A percentile compares a stretch with the other conserved stretches of the same genome.
phyloP scores from a whole-genome alignment of 176 grass and related monocot species.

The Alloteropsis semialata region DNA sequence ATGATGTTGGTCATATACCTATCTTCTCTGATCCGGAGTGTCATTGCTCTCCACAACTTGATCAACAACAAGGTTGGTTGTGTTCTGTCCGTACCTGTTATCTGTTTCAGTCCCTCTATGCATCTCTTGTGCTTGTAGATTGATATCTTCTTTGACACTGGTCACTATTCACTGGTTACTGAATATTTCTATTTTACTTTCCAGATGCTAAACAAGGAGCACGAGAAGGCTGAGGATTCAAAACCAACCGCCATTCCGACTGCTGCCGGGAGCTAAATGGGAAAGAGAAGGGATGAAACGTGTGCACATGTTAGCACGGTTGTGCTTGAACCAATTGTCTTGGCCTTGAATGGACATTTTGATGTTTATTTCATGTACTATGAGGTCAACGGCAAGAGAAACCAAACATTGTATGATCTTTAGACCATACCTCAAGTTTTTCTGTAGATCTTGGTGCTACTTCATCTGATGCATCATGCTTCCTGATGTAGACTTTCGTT shows the following conservation, averaged over 20 bases:
- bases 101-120: not conserved
- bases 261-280: conserved; percentile 50
- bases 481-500: not conserved
- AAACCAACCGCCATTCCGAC: conserved; percentile 45
- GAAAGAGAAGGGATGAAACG: not conserved
- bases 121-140: not conserved
- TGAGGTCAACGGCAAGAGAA: conserved; percentile 37
- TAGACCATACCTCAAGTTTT: conserved; percentile 27
- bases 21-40: conserved; percentile 89
- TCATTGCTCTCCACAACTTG: conserved; percentile 95
- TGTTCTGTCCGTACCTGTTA: not conserved
- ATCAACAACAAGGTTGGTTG: conserved; percentile 90
- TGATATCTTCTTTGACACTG: not conserved
- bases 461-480: conserved; percentile 6
- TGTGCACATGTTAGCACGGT: conserved; percentile 31
- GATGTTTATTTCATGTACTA: conserved; percentile 33
- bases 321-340: conserved; percentile 28
- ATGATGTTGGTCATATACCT: conserved; percentile 98
- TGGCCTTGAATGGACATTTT: conserved; percentile 39
- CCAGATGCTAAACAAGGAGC: conserved; percentile 95
- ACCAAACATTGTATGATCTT: conserved; percentile 22
- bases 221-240: conserved; percentile 83
- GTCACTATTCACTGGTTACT: not conserved
- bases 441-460: conserved; percentile 22
- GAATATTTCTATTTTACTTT: not conserved